These are phyloP conservation scores for Epichloe gansuensis DNA, from an alignment of 2,329 filamentous ascomycete species.

Conservation along the genomic window DNA sequence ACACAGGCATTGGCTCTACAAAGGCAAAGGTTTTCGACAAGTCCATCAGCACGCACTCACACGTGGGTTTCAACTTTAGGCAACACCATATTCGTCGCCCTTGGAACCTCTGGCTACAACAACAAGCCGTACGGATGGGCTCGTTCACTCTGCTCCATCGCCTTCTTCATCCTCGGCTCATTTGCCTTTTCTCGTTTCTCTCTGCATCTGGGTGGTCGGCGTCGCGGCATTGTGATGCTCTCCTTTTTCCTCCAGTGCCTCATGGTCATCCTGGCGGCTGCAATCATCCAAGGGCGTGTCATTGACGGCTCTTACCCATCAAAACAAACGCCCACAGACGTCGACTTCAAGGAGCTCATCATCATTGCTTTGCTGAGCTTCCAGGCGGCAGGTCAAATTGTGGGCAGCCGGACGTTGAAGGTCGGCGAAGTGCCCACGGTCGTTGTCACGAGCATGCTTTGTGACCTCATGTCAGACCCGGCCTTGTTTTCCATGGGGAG, in stretches of 20 bases:
- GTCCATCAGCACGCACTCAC: neutral
- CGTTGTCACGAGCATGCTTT: conserved; percentile 42
- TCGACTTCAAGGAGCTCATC: conserved; percentile 23
- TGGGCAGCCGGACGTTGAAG: conserved; percentile 34
- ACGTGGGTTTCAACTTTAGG: conserved; percentile 19
- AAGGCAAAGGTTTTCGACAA: too few species aligned
- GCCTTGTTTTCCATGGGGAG: conserved; percentile 28
- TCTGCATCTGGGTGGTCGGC: conserved; percentile 15
- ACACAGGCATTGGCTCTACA: neutral
- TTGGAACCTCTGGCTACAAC: conserved; percentile 40
- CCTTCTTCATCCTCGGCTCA: conserved; percentile 40
- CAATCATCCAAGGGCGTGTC: conserved; percentile 33
- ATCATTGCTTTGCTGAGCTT: conserved; percentile 38
- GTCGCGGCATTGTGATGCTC: conserved; percentile 27
- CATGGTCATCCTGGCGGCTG: conserved; percentile 39
- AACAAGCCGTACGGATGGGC: conserved; percentile 40
- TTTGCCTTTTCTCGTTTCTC: conserved; percentile 27
- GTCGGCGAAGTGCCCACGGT: conserved; percentile 43
- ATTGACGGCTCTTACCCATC: conserved; percentile 9
- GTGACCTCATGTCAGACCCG: conserved; percentile 39
- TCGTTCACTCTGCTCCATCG: conserved; percentile 36
- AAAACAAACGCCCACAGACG: conserved; percentile 4
- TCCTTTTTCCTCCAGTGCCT: conserved; percentile 41
- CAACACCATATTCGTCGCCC: conserved; percentile 51
- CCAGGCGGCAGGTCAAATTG: conserved; percentile 42